Evolutionary conservation across 441 rosid species (phyloP).

Genomic region (Adansonia gregorii): DNA sequence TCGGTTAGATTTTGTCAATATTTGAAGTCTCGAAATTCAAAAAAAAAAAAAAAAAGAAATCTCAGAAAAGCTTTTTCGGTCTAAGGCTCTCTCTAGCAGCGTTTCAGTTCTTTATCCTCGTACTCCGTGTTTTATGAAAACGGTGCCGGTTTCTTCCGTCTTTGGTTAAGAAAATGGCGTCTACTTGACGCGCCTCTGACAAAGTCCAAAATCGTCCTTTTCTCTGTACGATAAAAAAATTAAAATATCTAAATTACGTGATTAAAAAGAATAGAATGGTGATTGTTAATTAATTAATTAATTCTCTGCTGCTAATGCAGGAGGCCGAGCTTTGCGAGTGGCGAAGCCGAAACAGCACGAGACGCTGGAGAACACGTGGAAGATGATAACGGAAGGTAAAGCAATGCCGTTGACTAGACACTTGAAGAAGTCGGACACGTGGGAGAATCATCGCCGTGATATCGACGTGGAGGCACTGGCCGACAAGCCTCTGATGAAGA

Average conservation of each 20-base stretch:
- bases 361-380: slow-evolving; percentile 81
- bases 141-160: slow-evolving; percentile 21
- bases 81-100: background rate
- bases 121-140: background rate
- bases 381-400: slow-evolving; percentile 61
- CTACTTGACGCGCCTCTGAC: background rate
- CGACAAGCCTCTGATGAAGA: slow-evolving; percentile 37
- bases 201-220: slow-evolving; percentile 11
- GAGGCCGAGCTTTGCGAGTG: slow-evolving; percentile 46
- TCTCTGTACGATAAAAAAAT: background rate
- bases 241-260: slow-evolving; percentile 7
- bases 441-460: slow-evolving; percentile 42
- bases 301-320: slow-evolving; percentile 30
- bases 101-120: background rate
- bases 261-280: background rate
- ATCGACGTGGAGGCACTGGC: slow-evolving; percentile 20
- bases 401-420: slow-evolving; percentile 60
- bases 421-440: slow-evolving; percentile 48
- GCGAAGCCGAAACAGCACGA: slow-evolving; percentile 60
- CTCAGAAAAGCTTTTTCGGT: background rate
- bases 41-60: background rate
- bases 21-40: background rate
- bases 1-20: slow-evolving; percentile 2
- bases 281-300: background rate
- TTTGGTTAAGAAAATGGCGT: slow-evolving; percentile 9